Conservation (phyloP, 345 rosid species). For the Odontarrhena argentea region DNA sequence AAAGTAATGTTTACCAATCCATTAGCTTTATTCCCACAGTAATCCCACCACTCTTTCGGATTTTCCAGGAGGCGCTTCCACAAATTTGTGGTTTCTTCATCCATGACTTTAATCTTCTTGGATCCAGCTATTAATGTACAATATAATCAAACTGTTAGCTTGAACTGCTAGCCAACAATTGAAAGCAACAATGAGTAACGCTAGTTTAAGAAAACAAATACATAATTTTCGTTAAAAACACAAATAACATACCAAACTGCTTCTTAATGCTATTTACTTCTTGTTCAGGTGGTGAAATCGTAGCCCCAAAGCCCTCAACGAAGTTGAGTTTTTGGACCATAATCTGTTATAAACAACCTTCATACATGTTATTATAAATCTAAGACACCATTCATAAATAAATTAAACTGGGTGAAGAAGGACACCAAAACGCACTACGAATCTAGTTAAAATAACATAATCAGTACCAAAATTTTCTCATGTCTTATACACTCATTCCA, state of each 20-base stretch:
- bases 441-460: neutral
- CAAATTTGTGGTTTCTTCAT: slow-evolving; percentile 32
- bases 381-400: neutral
- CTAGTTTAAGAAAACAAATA: neutral
- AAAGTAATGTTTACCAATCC: slow-evolving; percentile 54
- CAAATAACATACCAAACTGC: slow-evolving; percentile 14
- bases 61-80: slow-evolving; percentile 64
- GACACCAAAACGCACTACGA: neutral
- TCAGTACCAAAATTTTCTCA: neutral
- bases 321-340: slow-evolving; percentile 67
- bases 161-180: neutral
- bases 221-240: neutral
- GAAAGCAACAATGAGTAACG: slow-evolving; percentile 9
- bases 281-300: slow-evolving; percentile 3
- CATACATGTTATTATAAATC: slow-evolving; percentile 1
- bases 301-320: slow-evolving; percentile 29
- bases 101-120: slow-evolving; percentile 24
- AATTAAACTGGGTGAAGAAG: neutral
- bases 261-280: slow-evolving; percentile 22
- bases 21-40: slow-evolving; percentile 53
- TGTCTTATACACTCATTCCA: neutral
- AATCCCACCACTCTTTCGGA: slow-evolving; percentile 74
- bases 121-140: slow-evolving; percentile 20
- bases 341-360: slow-evolving; percentile 50
- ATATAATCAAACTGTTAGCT: neutral